Evolutionary conservation across 2,329 filamentous ascomycete genomes (phyloP), one percentile per base, ranked within the genome.

Genomic region (Cryphonectria naterciae): DNA sequence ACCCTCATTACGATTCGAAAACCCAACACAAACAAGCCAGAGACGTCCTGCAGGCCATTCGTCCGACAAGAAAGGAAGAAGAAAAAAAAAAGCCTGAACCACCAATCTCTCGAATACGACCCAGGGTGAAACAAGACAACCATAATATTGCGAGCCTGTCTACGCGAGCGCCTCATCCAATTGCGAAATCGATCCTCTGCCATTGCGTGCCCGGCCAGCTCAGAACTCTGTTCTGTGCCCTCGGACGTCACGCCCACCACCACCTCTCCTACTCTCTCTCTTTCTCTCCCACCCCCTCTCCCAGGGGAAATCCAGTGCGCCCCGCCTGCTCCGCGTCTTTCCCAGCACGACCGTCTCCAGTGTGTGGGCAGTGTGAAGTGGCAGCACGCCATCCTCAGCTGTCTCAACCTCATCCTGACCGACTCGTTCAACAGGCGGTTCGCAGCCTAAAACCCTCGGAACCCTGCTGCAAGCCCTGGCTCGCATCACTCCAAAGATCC

Each of bases 341-440:
- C 22, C 28, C 64, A 56, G 15, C 58, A 64, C 58, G 37, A 17
- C 46, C 58, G 28, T 28, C 65, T 35, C 13, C 67, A 67, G 54
- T 19, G 46, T 49, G 22, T 37, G 61, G 22, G 61, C 61, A 64
- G 41, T 64, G 41, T 64, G 39, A 64, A 39, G 1, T 17, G 43
- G 39, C 46, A 72, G 68, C 70, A 70, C 70, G 70, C 54, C 70
- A 72, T 72, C 46, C 63, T 63, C 61, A 68, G 68, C 68, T 72
- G 70, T 72, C 62, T 67, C 68, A 49, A 65, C 64, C 68, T 70
- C 65, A 72, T 58, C 52, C 60, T 67, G 46, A 43, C 68, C 32
- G 37, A 13, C 41, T 22, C 46, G 46, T n/a, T 7, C 46, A 8
- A n/a, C 46, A 49, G 46, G 46, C 46, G 35, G 32, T 17, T 5